Conservation (phyloP, 768 basidiomycete genomes). For the Amyloporia xantha region DNA sequence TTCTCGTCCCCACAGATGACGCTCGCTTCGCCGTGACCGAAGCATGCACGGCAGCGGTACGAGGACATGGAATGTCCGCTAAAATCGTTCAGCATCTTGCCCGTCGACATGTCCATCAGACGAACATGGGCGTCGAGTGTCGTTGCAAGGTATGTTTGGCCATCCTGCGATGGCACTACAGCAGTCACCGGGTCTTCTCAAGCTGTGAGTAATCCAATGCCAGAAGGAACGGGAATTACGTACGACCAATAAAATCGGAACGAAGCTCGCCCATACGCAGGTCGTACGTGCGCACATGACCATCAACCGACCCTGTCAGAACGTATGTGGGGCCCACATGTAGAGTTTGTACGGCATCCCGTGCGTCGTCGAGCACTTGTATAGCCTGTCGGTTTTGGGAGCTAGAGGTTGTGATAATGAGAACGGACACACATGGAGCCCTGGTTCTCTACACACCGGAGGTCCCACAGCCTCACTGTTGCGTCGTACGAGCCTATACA, state of each 20-base stretch:
- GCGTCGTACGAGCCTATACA: conserved; percentile 85
- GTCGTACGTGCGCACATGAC: conserved; percentile 89
- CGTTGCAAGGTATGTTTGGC: conserved; percentile 73
- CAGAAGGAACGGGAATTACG: conserved; percentile 26
- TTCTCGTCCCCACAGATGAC: conserved; percentile 89
- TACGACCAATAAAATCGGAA: conserved; percentile 87
- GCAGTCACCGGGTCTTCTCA: conserved; percentile 83
- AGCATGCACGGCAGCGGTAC: conserved; percentile 77
- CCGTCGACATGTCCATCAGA: conserved; percentile 77
- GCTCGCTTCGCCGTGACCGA: conserved; percentile 75
- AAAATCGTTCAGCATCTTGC: conserved; percentile 83
- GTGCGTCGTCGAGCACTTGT: conserved; percentile 85
- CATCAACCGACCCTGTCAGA: conserved; percentile 84
- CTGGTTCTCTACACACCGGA: conserved; percentile 46
- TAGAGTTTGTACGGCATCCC: conserved; percentile 79
- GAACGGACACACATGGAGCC: background rate
- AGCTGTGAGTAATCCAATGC: background rate
- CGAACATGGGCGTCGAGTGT: conserved; percentile 82
- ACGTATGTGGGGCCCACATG: conserved; percentile 62
- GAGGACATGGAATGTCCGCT: conserved; percentile 65
- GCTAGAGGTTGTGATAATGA: conserved; percentile 29
- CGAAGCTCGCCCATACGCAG: conserved; percentile 87
- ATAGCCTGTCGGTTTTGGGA: conserved; percentile 78
- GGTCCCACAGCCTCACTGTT: conserved; percentile 87
- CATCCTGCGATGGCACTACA: conserved; percentile 72